Evolutionary conservation across 208 protist genomes (phyloP).

Genomic region (Acanthamoeba sp.): DNA sequence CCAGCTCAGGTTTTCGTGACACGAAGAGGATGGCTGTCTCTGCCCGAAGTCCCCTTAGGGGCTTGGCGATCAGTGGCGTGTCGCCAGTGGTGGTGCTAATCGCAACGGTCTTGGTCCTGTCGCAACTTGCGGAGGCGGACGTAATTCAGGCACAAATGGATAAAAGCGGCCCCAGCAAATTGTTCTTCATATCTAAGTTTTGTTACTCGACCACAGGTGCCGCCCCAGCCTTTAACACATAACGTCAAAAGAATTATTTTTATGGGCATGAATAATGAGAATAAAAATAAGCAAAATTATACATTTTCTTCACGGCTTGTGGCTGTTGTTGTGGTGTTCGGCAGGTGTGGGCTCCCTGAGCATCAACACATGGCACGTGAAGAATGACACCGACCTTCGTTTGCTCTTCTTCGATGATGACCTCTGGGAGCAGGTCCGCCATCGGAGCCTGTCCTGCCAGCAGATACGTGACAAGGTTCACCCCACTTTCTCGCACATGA

Average conservation of each 20-base stretch:
- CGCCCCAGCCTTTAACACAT: background rate
- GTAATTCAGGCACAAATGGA: background rate
- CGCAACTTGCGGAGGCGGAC: background rate
- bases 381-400: conserved; percentile 1
- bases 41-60: no score
- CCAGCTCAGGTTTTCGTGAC: no score
- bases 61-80: background rate
- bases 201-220: conserved; percentile 6
- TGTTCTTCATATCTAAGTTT: conserved; percentile 24
- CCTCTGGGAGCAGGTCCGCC: background rate
- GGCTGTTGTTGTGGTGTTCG: background rate
- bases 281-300: no score
- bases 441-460: background rate
- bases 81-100: background rate
- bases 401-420: conserved; percentile 17
- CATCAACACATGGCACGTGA: background rate
- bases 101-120: background rate
- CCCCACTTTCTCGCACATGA: background rate
- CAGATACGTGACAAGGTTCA: background rate
- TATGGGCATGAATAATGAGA: background rate
- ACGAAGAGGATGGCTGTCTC: no score
- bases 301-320: background rate
- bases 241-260: no score
- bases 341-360: background rate
- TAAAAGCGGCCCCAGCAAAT: background rate